phyloP scores from a whole-genome alignment of 78 protist genomes.

The Polysphondylium violaceum region DNA sequence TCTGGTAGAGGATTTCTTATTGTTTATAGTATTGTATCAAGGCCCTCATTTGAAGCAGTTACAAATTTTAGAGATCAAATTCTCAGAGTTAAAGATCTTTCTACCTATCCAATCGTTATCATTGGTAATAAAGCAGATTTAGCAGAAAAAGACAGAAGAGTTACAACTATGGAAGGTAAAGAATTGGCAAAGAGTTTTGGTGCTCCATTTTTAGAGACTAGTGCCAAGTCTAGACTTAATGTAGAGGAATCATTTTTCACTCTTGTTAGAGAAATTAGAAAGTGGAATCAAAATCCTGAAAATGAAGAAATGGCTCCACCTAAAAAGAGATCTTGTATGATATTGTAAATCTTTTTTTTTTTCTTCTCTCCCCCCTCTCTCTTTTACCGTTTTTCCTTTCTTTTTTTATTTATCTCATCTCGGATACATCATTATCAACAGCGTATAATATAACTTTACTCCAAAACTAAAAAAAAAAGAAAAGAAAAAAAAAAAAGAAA shows the following conservation, averaged over 20 bases:
- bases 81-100: constrained; percentile 61
- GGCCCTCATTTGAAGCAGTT: constrained; percentile 72
- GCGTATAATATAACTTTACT: too few species aligned
- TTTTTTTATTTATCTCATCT: too few species aligned
- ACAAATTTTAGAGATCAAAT: constrained; percentile 74
- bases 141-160: constrained; percentile 81
- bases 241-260: constrained; percentile 92
- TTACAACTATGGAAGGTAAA: constrained; percentile 86
- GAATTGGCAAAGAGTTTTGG: constrained; percentile 81
- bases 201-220: constrained; percentile 90
- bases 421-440: background rate
- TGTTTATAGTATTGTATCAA: constrained; percentile 75
- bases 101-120: constrained; percentile 82
- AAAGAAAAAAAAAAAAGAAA: constrained; percentile 4
- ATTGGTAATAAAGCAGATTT: constrained; percentile 94
- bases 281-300: constrained; percentile 77
- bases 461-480: too few species aligned
- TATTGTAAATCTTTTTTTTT: constrained; percentile 34
- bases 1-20: constrained; percentile 82
- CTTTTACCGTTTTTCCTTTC: too few species aligned
- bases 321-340: constrained; percentile 53
- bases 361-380: background rate
- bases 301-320: constrained; percentile 59
- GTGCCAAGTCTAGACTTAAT: constrained; percentile 87
- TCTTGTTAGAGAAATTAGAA: constrained; percentile 84